Conservation (phyloP, 192 early-diverging fungal genomes). For the Coemansia sp. region DNA sequence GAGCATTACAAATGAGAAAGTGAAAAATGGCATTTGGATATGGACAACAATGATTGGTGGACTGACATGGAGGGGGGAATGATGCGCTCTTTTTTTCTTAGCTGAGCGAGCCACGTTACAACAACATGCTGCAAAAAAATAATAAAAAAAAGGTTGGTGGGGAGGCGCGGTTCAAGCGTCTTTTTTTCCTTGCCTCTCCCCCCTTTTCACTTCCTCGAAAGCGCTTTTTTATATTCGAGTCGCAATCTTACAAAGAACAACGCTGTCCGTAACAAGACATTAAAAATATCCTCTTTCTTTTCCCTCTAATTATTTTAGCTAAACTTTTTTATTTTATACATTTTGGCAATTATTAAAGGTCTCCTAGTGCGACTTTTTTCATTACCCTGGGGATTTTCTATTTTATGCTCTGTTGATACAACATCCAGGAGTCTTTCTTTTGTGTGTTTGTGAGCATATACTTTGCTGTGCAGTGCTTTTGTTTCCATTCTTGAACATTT, state of each 20-base stretch:
- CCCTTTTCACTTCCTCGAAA: not conserved
- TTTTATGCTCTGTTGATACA: slow-evolving; percentile 3
- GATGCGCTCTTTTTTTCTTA: not conserved
- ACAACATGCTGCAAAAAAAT: not conserved
- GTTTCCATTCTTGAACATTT: not conserved
- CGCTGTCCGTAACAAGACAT: not conserved
- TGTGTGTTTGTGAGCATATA: not conserved
- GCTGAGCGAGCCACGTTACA: not conserved
- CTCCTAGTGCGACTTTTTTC: not conserved
- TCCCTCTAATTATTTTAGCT: slow-evolving; percentile 1
- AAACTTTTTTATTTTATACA: not conserved
- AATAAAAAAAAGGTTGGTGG: not conserved
- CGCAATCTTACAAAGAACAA: too few species aligned
- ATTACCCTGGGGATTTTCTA: slow-evolving; percentile 3
- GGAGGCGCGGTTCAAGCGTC: too few species aligned
- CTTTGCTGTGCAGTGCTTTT: not conserved
- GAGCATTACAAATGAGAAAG: not conserved
- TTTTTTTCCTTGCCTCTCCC: not conserved
- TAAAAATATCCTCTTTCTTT: slow-evolving; percentile 6
- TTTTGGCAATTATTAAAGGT: not conserved
- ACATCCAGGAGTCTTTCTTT: slow-evolving; percentile 1
- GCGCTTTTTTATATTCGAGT: not conserved
- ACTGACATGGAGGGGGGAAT: not conserved
- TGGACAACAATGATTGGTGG: not conserved
- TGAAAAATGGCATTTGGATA: not conserved